phyloP scores from a whole-genome alignment of 257 asterid genomes.

The Solanum etuberosum region DNA sequence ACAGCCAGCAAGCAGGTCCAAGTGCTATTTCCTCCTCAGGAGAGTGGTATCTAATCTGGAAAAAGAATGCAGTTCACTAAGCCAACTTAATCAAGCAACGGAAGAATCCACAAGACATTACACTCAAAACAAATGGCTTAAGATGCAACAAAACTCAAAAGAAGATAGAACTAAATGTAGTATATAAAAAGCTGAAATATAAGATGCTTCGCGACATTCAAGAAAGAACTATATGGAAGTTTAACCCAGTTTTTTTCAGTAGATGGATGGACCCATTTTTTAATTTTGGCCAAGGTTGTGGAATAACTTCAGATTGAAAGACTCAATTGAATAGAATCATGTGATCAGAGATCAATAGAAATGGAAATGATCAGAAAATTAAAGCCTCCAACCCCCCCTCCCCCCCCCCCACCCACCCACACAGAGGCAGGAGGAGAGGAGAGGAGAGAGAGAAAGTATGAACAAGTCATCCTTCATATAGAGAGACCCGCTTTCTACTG shows the following conservation, averaged over 20 bases:
- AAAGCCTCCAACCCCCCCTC: not conserved
- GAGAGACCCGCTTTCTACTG: not conserved
- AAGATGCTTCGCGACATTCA: not conserved
- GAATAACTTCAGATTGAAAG: not conserved
- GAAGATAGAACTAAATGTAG: not conserved
- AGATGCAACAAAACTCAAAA: not conserved
- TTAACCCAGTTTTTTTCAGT: not conserved
- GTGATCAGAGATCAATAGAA: not conserved
- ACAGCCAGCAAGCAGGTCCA: conserved; percentile 97
- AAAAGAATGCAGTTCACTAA: not conserved
- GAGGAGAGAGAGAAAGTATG: not conserved
- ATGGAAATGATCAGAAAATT: not conserved
- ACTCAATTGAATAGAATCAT: not conserved
- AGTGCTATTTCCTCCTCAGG: conserved; percentile 97
- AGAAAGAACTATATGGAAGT: not conserved
- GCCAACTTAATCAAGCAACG: not conserved
- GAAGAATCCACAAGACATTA: not conserved
- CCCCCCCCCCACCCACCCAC: not conserved
- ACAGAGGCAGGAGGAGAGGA: not conserved
- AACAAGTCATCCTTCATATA: not conserved
- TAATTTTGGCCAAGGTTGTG: not conserved
- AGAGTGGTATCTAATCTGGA: conserved; percentile 73
- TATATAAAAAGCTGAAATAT: not conserved
- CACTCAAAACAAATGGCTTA: not conserved
- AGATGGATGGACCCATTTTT: not conserved